Evolutionary conservation across 345 rosid genomes (phyloP), one percentile per base, ranked within the genome.

Genomic region (Geranium rotundifolium): DNA sequence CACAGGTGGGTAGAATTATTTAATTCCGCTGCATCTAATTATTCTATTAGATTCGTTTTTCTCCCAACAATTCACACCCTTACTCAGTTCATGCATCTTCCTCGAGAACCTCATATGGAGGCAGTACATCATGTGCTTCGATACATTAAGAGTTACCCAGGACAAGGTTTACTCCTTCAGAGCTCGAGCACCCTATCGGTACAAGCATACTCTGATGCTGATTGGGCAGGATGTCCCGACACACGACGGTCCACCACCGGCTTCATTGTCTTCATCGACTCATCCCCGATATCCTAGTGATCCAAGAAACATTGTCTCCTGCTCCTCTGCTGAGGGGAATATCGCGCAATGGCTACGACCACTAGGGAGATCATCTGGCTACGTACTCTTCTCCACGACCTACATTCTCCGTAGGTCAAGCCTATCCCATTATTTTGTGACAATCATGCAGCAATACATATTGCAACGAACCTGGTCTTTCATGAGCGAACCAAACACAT

Each of bases 251-350:
- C 65, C 19, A 9, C 49, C 30, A 46, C 65, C 0, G 56, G 56
- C 1, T 62, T 18, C 19, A 39, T 46, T 30, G 17, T 46, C 3
- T 17, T 30, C 1, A 29, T 62, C 0, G 65, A 56, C 6, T 54
- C 17, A 14, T 39, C 30, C 7, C 65, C 65, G 0, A 62, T 62
- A 6, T 46, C 31, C 0, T 62, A 31, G 65, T n/a, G 29, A 27
- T 31, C 29, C 0, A 46, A 62, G 56, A 62, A 62, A 15, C 56
- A 23, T 8, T 9, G 30, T 46, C 5, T 46, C 65, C 1, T 14
- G 56, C 3, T 46, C 65, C 0, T 62, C 65, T 18, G 55, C 56
- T 14, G 65, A 62, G n/a, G n/a, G n/a, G n/a, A n/a, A n/a, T n/a
- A n/a, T n/a, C n/a, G n/a, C n/a, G n/a, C n/a, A n/a, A 62, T 62